Percentiles rank a stretch among this genome's conserved stretches.
phyloP scores from a whole-genome alignment of 805 yeast genomes.

The Saturnispora zaruensis region DNA sequence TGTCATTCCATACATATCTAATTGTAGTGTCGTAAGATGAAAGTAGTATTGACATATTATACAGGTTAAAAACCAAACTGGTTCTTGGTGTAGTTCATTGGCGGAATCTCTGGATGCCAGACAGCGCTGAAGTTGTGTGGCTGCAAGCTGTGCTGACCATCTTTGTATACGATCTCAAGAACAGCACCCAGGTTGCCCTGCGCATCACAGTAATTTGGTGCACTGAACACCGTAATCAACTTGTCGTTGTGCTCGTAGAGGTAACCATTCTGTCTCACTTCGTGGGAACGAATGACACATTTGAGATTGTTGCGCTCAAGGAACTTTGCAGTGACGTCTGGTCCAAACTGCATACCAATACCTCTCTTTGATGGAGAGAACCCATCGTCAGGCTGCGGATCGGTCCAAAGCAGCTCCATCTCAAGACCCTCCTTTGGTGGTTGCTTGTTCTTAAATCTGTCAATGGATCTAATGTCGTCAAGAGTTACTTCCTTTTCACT shows the following conservation, averaged over 20 bases:
- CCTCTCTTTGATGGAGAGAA: slow-evolving; percentile 89
- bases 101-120: slow-evolving; percentile 82
- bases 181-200: slow-evolving; percentile 90
- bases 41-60: neutral
- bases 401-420: slow-evolving; percentile 97
- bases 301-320: slow-evolving; percentile 62
- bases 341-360: slow-evolving; percentile 93
- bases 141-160: slow-evolving; percentile 33
- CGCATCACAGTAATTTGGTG: slow-evolving; percentile 94
- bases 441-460: slow-evolving; percentile 60
- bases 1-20: neutral
- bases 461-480: slow-evolving; percentile 62
- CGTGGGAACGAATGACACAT: slow-evolving; percentile 88
- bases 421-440: slow-evolving; percentile 89
- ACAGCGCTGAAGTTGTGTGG: slow-evolving; percentile 63
- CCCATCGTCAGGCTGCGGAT: slow-evolving; percentile 76
- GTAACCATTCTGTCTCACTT: slow-evolving; percentile 87
- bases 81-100: slow-evolving; percentile 77
- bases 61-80: slow-evolving; percentile 31
- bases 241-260: slow-evolving; percentile 80
- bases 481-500: slow-evolving; percentile 65
- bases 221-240: slow-evolving; percentile 90
- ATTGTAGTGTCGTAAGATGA: neutral
- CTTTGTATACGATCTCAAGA: slow-evolving; percentile 52
- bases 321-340: slow-evolving; percentile 80